These are phyloP conservation scores for Chaetomium globosum DNA, from an alignment of 2,329 filamentous ascomycete species.

Conservation along the genomic window DNA sequence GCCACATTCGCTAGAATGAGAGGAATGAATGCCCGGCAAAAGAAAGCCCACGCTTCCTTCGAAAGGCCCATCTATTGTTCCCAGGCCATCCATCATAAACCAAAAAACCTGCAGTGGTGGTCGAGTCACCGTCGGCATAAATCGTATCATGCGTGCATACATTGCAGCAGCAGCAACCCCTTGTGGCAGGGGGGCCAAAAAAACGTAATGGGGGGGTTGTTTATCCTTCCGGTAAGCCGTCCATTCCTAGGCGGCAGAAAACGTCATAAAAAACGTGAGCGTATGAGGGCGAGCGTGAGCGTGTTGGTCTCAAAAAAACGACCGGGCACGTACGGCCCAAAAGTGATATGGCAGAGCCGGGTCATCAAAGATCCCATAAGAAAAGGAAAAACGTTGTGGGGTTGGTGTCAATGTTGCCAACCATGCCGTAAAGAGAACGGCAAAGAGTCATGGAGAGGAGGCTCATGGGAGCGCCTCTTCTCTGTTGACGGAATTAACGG, in stretches of 20 bases:
- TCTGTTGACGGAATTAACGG: conserved; percentile 23
- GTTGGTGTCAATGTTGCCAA: conserved; percentile 5
- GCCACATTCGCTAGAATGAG: neutral
- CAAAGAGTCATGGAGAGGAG: neutral
- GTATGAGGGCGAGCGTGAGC: conserved; percentile 1
- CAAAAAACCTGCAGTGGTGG: neutral
- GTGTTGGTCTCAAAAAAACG: neutral
- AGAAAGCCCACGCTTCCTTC: neutral
- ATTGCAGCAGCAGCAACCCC: neutral
- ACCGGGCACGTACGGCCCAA: neutral
- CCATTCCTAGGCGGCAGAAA: conserved; percentile 3
- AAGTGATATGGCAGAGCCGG: neutral
- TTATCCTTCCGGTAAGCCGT: neutral
- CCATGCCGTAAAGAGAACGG: neutral
- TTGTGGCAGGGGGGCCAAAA: neutral
- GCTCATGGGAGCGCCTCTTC: neutral
- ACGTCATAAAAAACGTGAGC: conserved; percentile 1
- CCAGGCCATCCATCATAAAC: neutral
- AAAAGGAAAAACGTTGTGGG: conserved; percentile 18
- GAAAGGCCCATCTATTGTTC: neutral
- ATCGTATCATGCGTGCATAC: neutral
- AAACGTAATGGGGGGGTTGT: conserved; percentile 4
- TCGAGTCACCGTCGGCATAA: conserved; percentile 1
- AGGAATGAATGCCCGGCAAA: neutral
- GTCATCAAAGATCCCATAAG: neutral